Conservation (phyloP, 805 yeast species). For the Zygosaccharomyces bisporus region DNA sequence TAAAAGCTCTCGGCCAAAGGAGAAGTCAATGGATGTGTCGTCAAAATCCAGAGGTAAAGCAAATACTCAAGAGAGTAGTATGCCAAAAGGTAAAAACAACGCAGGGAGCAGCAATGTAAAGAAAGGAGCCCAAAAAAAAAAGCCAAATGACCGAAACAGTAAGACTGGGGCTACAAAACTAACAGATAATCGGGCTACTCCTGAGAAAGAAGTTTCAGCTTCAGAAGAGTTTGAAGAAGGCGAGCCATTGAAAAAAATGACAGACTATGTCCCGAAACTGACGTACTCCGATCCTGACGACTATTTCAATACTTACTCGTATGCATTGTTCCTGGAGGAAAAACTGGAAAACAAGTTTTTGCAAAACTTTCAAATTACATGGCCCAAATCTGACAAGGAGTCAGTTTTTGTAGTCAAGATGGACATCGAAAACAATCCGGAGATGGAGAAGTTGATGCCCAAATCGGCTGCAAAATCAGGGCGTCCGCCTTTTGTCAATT, state of each 20-base stretch:
- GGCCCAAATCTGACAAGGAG: slow-evolving; percentile 48
- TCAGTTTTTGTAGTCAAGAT: slow-evolving; percentile 27
- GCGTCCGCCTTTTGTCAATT: slow-evolving; percentile 55
- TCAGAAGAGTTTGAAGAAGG: slow-evolving; percentile 31
- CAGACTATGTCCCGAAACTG: slow-evolving; percentile 41
- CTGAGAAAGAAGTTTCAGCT: background rate
- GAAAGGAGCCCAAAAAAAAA: background rate
- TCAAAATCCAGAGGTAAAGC: background rate
- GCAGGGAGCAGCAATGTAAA: background rate
- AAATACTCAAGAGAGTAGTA: background rate
- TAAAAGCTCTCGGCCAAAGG: background rate
- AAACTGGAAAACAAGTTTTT: slow-evolving; percentile 45
- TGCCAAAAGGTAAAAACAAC: background rate
- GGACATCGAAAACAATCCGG: slow-evolving; percentile 29
- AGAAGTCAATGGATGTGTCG: background rate
- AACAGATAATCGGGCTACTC: background rate
- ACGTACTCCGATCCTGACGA: slow-evolving; percentile 47
- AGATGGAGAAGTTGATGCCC: slow-evolving; percentile 47
- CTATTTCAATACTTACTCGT: slow-evolving; percentile 57
- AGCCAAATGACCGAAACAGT: background rate
- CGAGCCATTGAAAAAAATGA: slow-evolving; percentile 33
- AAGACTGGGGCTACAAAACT: background rate
- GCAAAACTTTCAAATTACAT: slow-evolving; percentile 48
- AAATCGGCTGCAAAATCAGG: slow-evolving; percentile 52
- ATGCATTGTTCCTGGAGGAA: slow-evolving; percentile 62